Conservation (phyloP, 495 filamentous ascomycete species). For the Xylaria cubensis region DNA sequence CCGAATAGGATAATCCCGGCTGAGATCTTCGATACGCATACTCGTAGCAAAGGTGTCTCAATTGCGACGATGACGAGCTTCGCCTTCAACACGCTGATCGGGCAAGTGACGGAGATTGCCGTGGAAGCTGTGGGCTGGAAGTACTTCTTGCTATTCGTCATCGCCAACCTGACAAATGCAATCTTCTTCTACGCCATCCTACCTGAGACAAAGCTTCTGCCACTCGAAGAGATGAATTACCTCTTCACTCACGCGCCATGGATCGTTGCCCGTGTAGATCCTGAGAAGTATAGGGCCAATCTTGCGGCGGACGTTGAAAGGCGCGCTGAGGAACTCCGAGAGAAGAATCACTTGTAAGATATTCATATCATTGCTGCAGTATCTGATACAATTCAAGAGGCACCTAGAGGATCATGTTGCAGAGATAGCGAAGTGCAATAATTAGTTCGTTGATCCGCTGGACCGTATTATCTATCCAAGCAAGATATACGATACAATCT, state of each 20-base stretch:
- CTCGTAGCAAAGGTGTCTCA: constrained; percentile 69
- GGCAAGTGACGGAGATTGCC: constrained; percentile 69
- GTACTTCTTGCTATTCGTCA: constrained; percentile 65
- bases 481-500: too few species aligned
- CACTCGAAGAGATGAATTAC: constrained; percentile 74
- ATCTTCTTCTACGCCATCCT: constrained; percentile 70
- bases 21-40: constrained; percentile 74
- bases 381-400: background rate
- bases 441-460: background rate
- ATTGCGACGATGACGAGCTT: constrained; percentile 70
- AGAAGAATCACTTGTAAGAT: constrained; percentile 29
- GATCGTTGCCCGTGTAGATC: constrained; percentile 60
- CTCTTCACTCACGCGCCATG: constrained; percentile 71
- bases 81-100: constrained; percentile 78
- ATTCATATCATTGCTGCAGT: background rate
- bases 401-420: background rate
- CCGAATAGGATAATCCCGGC: constrained; percentile 66
- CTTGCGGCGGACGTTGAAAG: constrained; percentile 27
- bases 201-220: constrained; percentile 69
- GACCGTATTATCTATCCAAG: background rate
- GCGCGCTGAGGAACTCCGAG: constrained; percentile 22
- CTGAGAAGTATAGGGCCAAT: constrained; percentile 14
- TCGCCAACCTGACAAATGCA: constrained; percentile 65
- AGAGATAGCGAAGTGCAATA: background rate
- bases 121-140: constrained; percentile 58